Percentiles rank a stretch among this genome's conserved stretches.
Evolutionary conservation across 192 early-diverging fungal genomes (phyloP).

Genomic region (Backusella parvicylindrica): DNA sequence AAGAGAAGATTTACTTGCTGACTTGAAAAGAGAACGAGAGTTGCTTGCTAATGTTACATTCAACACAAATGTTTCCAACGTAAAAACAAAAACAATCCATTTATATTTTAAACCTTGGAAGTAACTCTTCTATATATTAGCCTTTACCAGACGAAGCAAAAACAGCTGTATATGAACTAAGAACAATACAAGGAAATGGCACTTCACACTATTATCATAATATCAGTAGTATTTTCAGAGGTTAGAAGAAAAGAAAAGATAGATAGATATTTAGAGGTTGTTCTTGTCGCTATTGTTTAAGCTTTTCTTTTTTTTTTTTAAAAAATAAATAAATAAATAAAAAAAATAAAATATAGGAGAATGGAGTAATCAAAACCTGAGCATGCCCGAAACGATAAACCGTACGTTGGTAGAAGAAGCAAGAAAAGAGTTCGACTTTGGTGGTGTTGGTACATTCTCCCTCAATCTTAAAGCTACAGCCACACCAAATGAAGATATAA

Average conservation of each 20-base stretch:
- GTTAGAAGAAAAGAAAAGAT: slow-evolving; percentile 23
- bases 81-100: slow-evolving; percentile 23
- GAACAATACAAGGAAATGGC: background rate
- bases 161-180: slow-evolving; percentile 19
- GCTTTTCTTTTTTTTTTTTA: slow-evolving; percentile 3
- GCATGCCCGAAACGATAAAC: slow-evolving; percentile 6
- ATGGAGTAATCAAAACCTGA: slow-evolving; percentile 22
- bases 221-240: slow-evolving; percentile 49
- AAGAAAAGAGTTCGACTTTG: slow-evolving; percentile 18
- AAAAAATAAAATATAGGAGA: too few species aligned
- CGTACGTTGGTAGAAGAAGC: slow-evolving; percentile 12
- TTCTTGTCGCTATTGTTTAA: slow-evolving; percentile 4
- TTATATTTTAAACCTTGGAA: too few species aligned
- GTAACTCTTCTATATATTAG: slow-evolving; percentile 19
- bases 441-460: slow-evolving; percentile 23
- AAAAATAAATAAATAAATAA: too few species aligned
- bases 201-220: slow-evolving; percentile 48
- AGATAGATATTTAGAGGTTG: too few species aligned
- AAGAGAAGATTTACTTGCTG: slow-evolving; percentile 26
- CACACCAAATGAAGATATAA: slow-evolving; percentile 42
- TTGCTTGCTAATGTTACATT: slow-evolving; percentile 40
- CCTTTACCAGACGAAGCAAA: slow-evolving; percentile 26
- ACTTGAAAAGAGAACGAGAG: slow-evolving; percentile 33
- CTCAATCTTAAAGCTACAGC: slow-evolving; percentile 29
- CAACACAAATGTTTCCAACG: slow-evolving; percentile 40